These are phyloP conservation scores for Exophiala oligosperma DNA, from an alignment of 2,329 filamentous ascomycete species.

Conservation along the genomic window DNA sequence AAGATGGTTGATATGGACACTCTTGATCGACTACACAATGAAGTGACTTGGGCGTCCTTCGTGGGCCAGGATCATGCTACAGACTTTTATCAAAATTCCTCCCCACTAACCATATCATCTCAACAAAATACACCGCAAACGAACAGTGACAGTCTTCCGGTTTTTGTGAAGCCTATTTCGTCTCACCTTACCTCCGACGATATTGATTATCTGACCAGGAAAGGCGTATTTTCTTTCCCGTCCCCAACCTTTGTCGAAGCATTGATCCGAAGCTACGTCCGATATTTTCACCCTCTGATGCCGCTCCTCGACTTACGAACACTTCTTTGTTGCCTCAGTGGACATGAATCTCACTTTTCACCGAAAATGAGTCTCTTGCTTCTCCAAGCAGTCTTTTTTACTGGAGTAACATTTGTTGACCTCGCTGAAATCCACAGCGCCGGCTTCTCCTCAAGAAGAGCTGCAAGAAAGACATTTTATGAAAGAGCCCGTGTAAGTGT, in stretches of 20 bases:
- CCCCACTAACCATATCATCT: neutral
- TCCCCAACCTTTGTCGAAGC: conserved; percentile 70
- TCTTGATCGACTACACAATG: conserved; percentile 1
- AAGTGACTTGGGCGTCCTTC: conserved; percentile 4
- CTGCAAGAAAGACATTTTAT: conserved; percentile 7
- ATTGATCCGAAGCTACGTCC: conserved; percentile 75
- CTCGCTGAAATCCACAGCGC: conserved; percentile 80
- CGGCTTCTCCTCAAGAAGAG: conserved; percentile 33
- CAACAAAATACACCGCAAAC: neutral
- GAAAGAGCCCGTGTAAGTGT: conserved; percentile 8
- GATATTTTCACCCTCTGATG: conserved; percentile 93
- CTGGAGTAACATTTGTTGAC: conserved; percentile 82
- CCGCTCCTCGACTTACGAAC: conserved; percentile 69
- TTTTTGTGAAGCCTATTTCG: conserved; percentile 56
- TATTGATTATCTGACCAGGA: conserved; percentile 69
- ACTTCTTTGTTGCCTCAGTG: conserved; percentile 41
- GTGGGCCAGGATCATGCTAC: neutral
- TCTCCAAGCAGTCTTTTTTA: conserved; percentile 93
- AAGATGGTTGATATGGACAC: neutral
- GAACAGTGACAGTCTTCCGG: neutral
- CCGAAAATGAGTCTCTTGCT: conserved; percentile 73
- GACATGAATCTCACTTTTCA: conserved; percentile 53
- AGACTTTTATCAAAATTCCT: neutral
- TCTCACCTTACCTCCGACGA: conserved; percentile 75
- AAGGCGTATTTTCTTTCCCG: conserved; percentile 77